Evolutionary conservation across 2,329 filamentous ascomycete genomes (phyloP).

Genomic region (Talaromyces sp.): DNA sequence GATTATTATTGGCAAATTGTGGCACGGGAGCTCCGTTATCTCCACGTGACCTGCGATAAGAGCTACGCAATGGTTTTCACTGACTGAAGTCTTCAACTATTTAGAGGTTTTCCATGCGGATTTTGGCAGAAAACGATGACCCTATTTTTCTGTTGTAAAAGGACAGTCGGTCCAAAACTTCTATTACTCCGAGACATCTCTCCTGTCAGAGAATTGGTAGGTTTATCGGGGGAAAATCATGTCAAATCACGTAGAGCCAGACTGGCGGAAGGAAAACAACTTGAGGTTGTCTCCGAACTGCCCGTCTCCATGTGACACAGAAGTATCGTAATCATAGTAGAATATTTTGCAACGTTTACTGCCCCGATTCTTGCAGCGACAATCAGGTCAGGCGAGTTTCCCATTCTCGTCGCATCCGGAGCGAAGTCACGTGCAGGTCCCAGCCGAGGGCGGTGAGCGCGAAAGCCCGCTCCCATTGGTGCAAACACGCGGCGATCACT

Average conservation of each 20-base stretch:
- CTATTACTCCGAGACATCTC: not conserved
- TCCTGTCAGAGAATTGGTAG: not conserved
- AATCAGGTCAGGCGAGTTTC: not conserved
- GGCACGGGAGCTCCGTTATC: conserved; percentile 12
- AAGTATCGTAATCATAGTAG: not conserved
- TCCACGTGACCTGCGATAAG: conserved; percentile 13
- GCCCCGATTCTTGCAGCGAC: not conserved
- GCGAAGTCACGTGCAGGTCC: conserved; percentile 7
- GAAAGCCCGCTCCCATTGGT: not conserved
- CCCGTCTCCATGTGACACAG: not conserved
- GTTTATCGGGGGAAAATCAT: not conserved
- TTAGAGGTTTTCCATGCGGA: not conserved
- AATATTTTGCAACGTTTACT: not conserved
- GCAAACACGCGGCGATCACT: not conserved
- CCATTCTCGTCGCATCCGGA: conserved; percentile 6
- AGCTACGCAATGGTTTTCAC: not conserved
- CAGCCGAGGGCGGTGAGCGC: conserved; percentile 10
- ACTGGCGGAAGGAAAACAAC: not conserved
- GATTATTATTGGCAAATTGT: conserved; percentile 7
- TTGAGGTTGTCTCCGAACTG: not conserved
- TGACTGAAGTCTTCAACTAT: too few species aligned
- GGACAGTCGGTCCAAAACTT: not conserved
- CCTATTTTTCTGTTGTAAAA: not conserved
- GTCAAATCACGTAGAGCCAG: not conserved
- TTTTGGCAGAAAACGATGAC: not conserved